Conservation (phyloP, 306 rosid genomes). For the Geum urbanum region DNA sequence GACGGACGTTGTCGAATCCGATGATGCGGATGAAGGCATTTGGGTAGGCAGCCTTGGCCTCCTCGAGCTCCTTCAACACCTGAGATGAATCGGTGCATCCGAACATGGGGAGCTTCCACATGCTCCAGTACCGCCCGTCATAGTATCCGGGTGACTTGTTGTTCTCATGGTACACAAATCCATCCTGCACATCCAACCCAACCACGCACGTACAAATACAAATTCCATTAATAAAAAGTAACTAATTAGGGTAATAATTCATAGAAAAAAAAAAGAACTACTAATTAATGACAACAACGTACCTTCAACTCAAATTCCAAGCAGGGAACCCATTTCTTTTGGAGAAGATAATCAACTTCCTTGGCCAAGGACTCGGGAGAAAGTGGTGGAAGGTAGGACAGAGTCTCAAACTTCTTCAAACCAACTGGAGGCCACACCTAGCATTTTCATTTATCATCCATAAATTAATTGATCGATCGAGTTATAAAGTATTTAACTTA, state of each 20-base stretch:
- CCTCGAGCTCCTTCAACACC: constrained; percentile 47
- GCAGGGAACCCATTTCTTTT: constrained; percentile 61
- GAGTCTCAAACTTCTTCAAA: constrained; percentile 67
- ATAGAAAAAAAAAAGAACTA: too few relatives aligned
- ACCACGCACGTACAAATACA: neutral
- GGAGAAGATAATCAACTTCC: constrained; percentile 57
- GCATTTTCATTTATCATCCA: too few relatives aligned
- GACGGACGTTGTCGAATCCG: constrained; percentile 71
- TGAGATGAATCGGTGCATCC: constrained; percentile 53
- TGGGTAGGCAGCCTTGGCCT: constrained; percentile 40
- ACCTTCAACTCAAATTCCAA: constrained; percentile 55
- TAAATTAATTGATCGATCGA: too few relatives aligned
- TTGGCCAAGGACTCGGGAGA: neutral
- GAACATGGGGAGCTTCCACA: constrained; percentile 88
- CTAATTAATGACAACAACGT: too few relatives aligned
- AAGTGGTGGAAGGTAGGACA: constrained; percentile 66
- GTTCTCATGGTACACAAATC: constrained; percentile 54
- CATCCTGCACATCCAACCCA: constrained; percentile 15
- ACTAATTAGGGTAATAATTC: too few relatives aligned
- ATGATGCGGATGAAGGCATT: constrained; percentile 41
- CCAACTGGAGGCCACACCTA: constrained; percentile 79
- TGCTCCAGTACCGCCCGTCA: constrained; percentile 73
- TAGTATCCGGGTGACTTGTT: constrained; percentile 60
- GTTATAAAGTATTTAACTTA: too few relatives aligned
- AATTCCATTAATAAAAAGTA: too few relatives aligned